Percentiles rank a stretch among this genome's conserved stretches.
phyloP scores from a whole-genome alignment of 352 stramenopile species.

The Elongisporangium undulatum region DNA sequence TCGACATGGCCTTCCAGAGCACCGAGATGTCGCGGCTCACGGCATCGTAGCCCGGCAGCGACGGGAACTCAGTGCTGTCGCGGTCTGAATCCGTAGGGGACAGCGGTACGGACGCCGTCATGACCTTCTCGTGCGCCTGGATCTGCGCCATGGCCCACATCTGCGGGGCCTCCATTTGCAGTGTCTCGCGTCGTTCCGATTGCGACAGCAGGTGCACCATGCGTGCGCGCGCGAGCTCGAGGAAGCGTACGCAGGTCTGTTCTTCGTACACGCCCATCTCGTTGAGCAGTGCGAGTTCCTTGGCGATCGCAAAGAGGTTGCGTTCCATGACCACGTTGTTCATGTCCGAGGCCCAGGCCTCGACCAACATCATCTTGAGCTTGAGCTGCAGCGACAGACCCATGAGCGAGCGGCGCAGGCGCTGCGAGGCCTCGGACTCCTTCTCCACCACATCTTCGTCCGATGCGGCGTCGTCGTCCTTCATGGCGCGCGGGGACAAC shows the following conservation, averaged over 20 bases:
- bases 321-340: constrained; percentile 86
- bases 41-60: constrained; percentile 58
- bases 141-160: constrained; percentile 79
- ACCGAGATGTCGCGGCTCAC: constrained; percentile 68
- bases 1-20: constrained; percentile 79
- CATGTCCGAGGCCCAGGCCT: constrained; percentile 81
- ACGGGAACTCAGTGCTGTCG: constrained; percentile 45
- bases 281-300: constrained; percentile 76
- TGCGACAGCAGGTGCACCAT: constrained; percentile 62
- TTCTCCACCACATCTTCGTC: constrained; percentile 6
- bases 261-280: constrained; percentile 71
- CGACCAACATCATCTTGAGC: constrained; percentile 81
- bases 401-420: constrained; percentile 64
- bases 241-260: constrained; percentile 72
- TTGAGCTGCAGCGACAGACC: constrained; percentile 77
- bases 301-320: constrained; percentile 77
- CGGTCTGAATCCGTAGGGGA: not conserved
- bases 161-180: constrained; percentile 60
- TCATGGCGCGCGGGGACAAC: constrained; percentile 28
- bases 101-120: constrained; percentile 27
- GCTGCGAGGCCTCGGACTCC: constrained; percentile 20
- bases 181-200: constrained; percentile 49
- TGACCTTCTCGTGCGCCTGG: constrained; percentile 52
- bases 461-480: constrained; percentile 2
- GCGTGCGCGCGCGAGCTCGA: constrained; percentile 61